Evolutionary conservation across 345 rosid species (phyloP).

Genomic region (Populus deltoides): DNA sequence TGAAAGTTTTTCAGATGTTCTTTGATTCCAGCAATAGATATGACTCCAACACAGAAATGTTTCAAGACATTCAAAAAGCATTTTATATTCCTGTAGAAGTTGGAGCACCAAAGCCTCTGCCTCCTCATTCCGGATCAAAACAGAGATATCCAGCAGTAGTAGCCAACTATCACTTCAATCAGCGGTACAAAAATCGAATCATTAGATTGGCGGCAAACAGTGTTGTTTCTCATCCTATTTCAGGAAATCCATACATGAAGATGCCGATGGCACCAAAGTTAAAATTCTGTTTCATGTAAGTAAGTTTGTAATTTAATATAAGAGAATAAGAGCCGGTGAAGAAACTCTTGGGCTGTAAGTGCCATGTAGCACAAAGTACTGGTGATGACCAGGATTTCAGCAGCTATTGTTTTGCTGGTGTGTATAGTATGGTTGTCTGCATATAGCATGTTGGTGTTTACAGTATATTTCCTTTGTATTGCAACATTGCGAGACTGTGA

Average conservation of each 20-base stretch:
- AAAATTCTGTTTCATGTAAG: neutral
- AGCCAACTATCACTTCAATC: neutral
- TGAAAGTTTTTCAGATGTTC: constrained; percentile 49
- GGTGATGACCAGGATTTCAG: too few relatives aligned
- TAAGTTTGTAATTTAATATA: neutral
- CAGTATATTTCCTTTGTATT: too few relatives aligned
- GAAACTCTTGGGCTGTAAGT: neutral
- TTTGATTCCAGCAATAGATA: constrained; percentile 43
- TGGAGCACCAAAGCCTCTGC: constrained; percentile 6
- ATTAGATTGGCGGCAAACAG: neutral
- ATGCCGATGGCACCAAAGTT: constrained; percentile 1
- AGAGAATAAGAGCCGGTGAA: neutral
- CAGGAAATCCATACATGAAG: neutral
- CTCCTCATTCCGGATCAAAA: neutral
- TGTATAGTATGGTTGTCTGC: too few relatives aligned
- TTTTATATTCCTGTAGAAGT: constrained; percentile 39
- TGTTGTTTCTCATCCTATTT: neutral
- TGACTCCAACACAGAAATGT: constrained; percentile 37
- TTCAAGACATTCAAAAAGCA: constrained; percentile 52
- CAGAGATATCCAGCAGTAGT: neutral
- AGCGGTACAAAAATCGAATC: neutral
- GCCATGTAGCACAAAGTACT: too few relatives aligned
- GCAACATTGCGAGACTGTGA: too few relatives aligned
- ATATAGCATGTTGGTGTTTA: too few relatives aligned
- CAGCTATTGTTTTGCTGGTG: too few relatives aligned